These are phyloP conservation scores for Amphicarpaea edgeworthii DNA, from an alignment of 306 rosid genomes.

Conservation along the genomic window DNA sequence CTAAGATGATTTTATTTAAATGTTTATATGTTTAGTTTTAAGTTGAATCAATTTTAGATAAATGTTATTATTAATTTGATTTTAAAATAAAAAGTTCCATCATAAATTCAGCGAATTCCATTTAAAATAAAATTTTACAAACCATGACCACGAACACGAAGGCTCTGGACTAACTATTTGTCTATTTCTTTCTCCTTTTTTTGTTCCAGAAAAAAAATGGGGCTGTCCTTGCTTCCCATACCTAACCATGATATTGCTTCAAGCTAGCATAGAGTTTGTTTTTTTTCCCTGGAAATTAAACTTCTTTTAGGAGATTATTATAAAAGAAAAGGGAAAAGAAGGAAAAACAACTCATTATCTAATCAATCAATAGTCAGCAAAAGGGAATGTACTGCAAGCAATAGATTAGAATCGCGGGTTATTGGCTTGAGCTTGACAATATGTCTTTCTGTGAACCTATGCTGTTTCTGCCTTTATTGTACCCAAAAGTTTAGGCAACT, in stretches of 20 bases:
- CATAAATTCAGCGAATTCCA: no score
- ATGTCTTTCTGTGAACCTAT: slow-evolving; percentile 55
- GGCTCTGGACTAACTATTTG: not conserved
- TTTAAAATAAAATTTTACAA: no score
- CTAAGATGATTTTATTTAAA: no score
- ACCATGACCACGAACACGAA: not conserved
- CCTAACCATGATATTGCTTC: slow-evolving; percentile 23
- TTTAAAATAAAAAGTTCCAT: no score
- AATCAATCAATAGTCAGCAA: slow-evolving; percentile 50
- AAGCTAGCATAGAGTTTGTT: not conserved
- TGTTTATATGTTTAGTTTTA: no score
- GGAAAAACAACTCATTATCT: slow-evolving; percentile 16
- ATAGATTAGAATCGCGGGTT: slow-evolving; percentile 52
- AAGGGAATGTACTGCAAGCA: slow-evolving; percentile 55
- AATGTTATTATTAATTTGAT: no score
- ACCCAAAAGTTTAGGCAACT: slow-evolving; percentile 56
- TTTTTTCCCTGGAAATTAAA: not conserved
- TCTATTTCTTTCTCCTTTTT: not conserved
- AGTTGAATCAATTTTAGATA: no score
- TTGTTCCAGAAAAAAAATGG: not conserved
- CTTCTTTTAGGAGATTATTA: not conserved
- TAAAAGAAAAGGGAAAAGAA: slow-evolving; percentile 12
- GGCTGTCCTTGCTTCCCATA: slow-evolving; percentile 11
- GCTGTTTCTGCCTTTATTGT: slow-evolving; percentile 54
- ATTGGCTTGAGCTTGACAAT: slow-evolving; percentile 53